Evolutionary conservation across 1,284 basidiomycete species (phyloP).

Genomic region (Anthracocystis panici-leucophaei): DNA sequence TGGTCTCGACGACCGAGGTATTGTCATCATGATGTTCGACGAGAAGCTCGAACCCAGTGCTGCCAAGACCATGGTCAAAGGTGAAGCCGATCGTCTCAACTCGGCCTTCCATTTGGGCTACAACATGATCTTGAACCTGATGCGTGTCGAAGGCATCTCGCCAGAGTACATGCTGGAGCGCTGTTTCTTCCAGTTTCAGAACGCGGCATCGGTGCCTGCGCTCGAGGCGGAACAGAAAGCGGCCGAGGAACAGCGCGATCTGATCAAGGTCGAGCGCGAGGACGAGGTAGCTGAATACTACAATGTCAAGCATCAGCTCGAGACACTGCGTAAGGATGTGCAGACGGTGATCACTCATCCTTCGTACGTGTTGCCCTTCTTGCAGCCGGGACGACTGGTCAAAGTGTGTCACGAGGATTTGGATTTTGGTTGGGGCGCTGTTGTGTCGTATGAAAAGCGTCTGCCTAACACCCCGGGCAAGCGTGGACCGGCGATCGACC

Average conservation of each 20-base stretch:
- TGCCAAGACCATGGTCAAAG: constrained; percentile 98
- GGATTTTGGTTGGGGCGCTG: constrained; percentile 96
- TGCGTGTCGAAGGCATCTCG: constrained; percentile 98
- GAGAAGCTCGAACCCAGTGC: constrained; percentile 93
- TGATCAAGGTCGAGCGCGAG: constrained; percentile 84
- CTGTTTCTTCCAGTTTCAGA: constrained; percentile 99
- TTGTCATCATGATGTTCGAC: constrained; percentile 99
- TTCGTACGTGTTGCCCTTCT: constrained; percentile 89
- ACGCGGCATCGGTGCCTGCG: constrained; percentile 85
- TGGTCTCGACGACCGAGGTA: constrained; percentile 97
- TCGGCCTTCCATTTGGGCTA: constrained; percentile 99
- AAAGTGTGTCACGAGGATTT: constrained; percentile 85
- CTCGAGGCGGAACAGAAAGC: constrained; percentile 85
- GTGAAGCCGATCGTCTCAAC: constrained; percentile 95
- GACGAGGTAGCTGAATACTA: constrained; percentile 88
- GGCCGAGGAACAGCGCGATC: constrained; percentile 79
- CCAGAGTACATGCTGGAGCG: constrained; percentile 98
- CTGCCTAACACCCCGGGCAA: constrained; percentile 70
- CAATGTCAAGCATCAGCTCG: constrained; percentile 88
- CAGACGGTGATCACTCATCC: constrained; percentile 93
- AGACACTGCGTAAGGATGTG: constrained; percentile 87
- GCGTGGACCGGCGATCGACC: constrained; percentile 45
- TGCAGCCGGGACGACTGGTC: constrained; percentile 90
- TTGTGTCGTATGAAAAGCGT: constrained; percentile 92
- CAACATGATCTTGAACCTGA: constrained; percentile 98